Base-by-base conservation (phyloP, 2,329 filamentous ascomycete genomes). In the Lachnellula occidentalis region DNA sequence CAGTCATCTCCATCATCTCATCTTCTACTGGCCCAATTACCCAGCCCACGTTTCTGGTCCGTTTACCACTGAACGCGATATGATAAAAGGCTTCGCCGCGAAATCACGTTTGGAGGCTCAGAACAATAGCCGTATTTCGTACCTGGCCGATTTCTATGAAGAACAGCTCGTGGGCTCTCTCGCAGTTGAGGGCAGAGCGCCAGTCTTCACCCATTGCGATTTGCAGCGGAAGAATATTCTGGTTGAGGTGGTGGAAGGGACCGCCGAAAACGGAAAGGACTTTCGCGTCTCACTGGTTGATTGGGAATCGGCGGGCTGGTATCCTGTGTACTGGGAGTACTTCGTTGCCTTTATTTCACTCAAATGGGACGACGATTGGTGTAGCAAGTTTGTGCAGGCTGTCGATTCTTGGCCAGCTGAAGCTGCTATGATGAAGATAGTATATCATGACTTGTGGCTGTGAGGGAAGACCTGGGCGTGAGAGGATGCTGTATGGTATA, bases 261-360 rank as follows among this genome's bases (percentile, higher is more conserved):
- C 27, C 2, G 27, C 27, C 27, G 48, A 48, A 12, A 21, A 45
- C 19, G 51, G 31, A 15, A 14, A 51, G 17, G 46, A 49, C 8
- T 39, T 56, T 34, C 9, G 34, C 19, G 34, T 62, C 4, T 46
- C 46, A 12, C 34, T 62, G 46, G 45, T 61, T 14, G 57, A 62
- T 46, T 62, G 56, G 58, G 57, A 62, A 48, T 53, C 50, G 4
- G 51, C 60, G 17, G 60, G 60, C 5, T 59, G 55, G 57, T 58
- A 61, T 58, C 53, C 58, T 24, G 43, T 50, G 4, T 62, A 61
- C 39, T 62, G 56, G 59, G 57, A 61, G 45, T 58, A 61, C 47
- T 34, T 55, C 14, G 47, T 41, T 51, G 51, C 54, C 11, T 58
- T 63, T 50, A 21, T 60, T 27, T 53, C 55, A 39, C 57, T 61